A percentile compares a stretch with the other conserved stretches of the same genome.
These are phyloP conservation scores for rapeseed (Brassica napus) DNA, from an alignment of 345 rosid genomes.

Conservation along the genomic window Da-Ae NC_063447.1:57127001-57127500, in stretches of 20 bases:
- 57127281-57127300: not conserved
- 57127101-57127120: too few species aligned
- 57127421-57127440: conserved; percentile 20
- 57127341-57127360: not conserved
- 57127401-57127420: not conserved
- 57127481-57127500: not conserved
- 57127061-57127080: not conserved
- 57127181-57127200: not conserved
- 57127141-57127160: too few species aligned
- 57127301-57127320: not conserved
- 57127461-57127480: not conserved
- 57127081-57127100: not conserved
- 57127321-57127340: not conserved
- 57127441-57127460: not conserved
- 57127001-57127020: too few species aligned
- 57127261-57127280: not conserved
- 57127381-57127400: not conserved
- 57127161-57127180: not conserved
- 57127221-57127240: too few species aligned
- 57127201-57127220: too few species aligned
- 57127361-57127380: not conserved
- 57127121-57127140: too few species aligned
- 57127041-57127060: not conserved
- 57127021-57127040: not conserved
- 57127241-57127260: not conserved